phyloP scores from a whole-genome alignment of 768 basidiomycete genomes.

The Russula lepida region DNA sequence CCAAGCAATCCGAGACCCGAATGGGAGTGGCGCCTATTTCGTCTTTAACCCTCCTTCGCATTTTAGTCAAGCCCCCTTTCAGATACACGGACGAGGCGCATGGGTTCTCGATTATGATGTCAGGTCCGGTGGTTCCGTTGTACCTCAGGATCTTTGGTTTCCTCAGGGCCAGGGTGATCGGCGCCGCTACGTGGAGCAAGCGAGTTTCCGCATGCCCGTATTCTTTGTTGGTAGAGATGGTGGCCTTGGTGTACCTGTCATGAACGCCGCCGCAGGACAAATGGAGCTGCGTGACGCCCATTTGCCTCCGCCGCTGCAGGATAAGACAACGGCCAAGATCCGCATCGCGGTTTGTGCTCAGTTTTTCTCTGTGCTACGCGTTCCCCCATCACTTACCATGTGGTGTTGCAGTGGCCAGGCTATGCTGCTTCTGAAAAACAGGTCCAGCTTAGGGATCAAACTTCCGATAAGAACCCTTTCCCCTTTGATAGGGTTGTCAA shows the following conservation, averaged over 20 bases:
- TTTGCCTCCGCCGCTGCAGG: conserved; percentile 3
- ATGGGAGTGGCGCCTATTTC: not conserved
- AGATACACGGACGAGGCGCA: not conserved
- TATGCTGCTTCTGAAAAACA: conserved; percentile 8
- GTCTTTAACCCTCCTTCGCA: not conserved
- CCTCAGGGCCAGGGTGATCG: conserved; percentile 13
- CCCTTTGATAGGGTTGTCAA: conserved; percentile 7
- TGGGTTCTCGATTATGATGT: conserved; percentile 13
- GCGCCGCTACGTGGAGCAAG: conserved; percentile 15
- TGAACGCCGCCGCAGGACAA: conserved; percentile 8
- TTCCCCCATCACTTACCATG: not conserved
- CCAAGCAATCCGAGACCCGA: not conserved
- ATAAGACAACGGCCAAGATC: conserved; percentile 10
- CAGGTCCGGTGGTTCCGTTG: conserved; percentile 3
- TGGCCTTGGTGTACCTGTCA: conserved; percentile 6
- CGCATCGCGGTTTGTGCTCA: conserved; percentile 1
- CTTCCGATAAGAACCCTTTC: not conserved
- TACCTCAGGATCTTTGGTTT: conserved; percentile 15
- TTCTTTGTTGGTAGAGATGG: conserved; percentile 11
- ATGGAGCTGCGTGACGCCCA: not conserved
- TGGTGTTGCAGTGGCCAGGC: conserved; percentile 11
- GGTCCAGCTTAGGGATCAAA: conserved; percentile 9
- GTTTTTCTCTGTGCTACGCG: not conserved
- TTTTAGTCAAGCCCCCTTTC: not conserved
- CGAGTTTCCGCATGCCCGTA: conserved; percentile 2